phyloP scores from a whole-genome alignment of 345 rosid genomes.

The Ceriops decandra region DNA sequence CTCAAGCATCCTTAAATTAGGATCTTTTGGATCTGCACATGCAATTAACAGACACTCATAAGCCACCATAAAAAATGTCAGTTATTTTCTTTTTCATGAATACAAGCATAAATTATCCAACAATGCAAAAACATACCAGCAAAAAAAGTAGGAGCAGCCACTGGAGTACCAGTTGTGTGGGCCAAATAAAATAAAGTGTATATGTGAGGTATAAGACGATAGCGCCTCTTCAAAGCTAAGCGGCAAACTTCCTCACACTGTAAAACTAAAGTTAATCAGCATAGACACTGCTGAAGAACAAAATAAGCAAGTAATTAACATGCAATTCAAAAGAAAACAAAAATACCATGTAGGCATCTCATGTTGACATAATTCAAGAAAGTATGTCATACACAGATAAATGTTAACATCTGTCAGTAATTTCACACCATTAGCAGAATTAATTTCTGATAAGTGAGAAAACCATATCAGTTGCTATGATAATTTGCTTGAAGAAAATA shows the following conservation, averaged over 20 bases:
- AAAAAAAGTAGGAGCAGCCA: slow-evolving; percentile 76
- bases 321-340: no score
- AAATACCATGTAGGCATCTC: no score
- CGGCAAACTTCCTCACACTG: slow-evolving; percentile 95
- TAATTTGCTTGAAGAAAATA: no score
- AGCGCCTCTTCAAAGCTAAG: slow-evolving; percentile 82
- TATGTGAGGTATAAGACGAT: slow-evolving; percentile 73
- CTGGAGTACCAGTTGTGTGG: slow-evolving; percentile 71
- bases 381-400: not conserved
- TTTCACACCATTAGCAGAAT: not conserved
- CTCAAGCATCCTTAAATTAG: slow-evolving; percentile 59
- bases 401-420: not conserved
- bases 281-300: not conserved
- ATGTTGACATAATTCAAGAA: no score
- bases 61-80: not conserved
- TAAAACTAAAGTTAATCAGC: slow-evolving; percentile 16
- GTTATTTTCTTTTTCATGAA: not conserved
- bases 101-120: slow-evolving; percentile 8
- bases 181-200: slow-evolving; percentile 82
- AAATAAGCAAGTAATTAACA: not conserved
- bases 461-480: no score
- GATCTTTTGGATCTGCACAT: slow-evolving; percentile 70
- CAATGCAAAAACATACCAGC: slow-evolving; percentile 51
- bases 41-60: slow-evolving; percentile 5
- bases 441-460: not conserved